Base-by-base conservation (phyloP, 768 basidiomycete genomes). In the Coprinopsis strossmayeri region DNA sequence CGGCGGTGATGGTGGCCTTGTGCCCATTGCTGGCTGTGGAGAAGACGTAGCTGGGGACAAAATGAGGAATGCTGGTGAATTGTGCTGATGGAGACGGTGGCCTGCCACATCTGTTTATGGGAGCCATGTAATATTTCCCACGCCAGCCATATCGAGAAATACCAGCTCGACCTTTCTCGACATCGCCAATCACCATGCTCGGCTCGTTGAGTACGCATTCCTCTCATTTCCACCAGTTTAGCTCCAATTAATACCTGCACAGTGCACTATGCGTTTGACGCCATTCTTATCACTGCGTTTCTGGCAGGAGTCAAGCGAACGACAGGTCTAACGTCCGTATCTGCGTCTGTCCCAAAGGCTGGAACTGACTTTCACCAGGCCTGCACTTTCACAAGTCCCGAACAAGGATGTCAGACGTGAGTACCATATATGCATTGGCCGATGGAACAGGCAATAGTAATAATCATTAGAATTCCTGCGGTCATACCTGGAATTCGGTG, bases 371-470 rank as follows among this genome's bases (percentile, higher is more conserved):
- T 34, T 21, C 25, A 37, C n/a, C 49, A 92, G 90, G 9, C 90
- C 87, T 34, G 83, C 82, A 13, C 65, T 94, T 9, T 68, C 78
- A 3, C 77, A 79, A 56, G 83, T 94, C 1, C 84, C 87, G 2
- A 92, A 92, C 75, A 94, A 93, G 63, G 91, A 94, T 57, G 59
- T 92, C 25, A 83, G 91, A 37, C 82, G 91, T 92, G 63, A 67
- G 89, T 77, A 1, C 44, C 30, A 15, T 32, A 32, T 32, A 32
- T 32, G 30, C 17, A 17, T 21, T 38, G 24, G 10, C 18, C 24
- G 18, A 18, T 42, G 40, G 25, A 4, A 49, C 24, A n/a, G n/a
- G n/a, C n/a, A n/a, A n/a, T n/a, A n/a, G n/a, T n/a, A n/a, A n/a
- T n/a, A n/a, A n/a, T 30, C 48, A 46, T 1, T 59, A 92, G 89